Base-by-base conservation (phyloP, 768 basidiomycete genomes). In the Trichaptum fuscoviolaceum region DNA sequence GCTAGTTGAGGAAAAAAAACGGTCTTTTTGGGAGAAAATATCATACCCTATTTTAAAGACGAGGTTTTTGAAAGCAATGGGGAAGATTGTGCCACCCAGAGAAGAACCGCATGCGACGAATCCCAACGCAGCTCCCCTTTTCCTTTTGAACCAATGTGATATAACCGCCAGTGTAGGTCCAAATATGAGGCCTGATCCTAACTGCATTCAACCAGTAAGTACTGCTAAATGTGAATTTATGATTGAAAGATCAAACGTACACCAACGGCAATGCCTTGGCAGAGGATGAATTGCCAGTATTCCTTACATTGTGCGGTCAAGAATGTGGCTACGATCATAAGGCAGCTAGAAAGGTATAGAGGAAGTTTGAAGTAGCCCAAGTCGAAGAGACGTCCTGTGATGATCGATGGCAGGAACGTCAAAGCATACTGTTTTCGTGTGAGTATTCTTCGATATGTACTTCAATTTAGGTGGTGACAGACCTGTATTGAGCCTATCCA, bases 401-500 rank as follows among this genome's bases (percentile, higher is more conserved):
- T 35, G 7, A 92, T 75, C 10, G 85, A 87, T 2, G 88, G 87
- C 2, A 88, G 72, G 73, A 87, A 89, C 7, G 85, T 76, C 0
- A 90, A 79, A 15, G 88, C 79, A 70, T 87, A 88, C 88, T 91
- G 70, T 7, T 35, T 20, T 62, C 10, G n/a, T 58, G 30, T 23
- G 9, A 30, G 63, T 10, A n/a, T 58, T 34, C 20, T 8, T 30
- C 8, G 30, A 57, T 58, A 26, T 17, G 1, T 2, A 61, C 23
- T 25, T 5, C 24, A 65, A 59, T 52, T 8, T 61, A 42, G 62
- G 26, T 7, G 15, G 34, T 67, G 24, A 67, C 70, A 2, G 60
- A 86, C 90, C 78, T 91, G 90, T 25, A 87, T 77, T 0, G 91
- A 92, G 6, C 91, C 91, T 35, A 93, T 92, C 91, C 90, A 93